Conservation (phyloP, 2,329 filamentous ascomycete species). For the Beauveria sp. region DNA sequence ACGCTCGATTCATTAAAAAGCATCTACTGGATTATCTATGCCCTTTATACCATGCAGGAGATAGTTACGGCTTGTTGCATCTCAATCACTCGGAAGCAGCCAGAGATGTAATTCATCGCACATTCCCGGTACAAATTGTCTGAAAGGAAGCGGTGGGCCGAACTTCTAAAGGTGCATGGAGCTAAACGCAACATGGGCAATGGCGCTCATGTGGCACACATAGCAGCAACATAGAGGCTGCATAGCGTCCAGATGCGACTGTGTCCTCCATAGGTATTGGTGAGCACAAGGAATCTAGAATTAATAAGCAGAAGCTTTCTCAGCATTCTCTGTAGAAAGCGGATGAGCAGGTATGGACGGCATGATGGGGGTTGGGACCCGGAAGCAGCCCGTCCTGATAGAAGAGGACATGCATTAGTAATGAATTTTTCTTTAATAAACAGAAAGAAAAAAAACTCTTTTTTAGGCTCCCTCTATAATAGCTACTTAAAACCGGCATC, state of each 20-base stretch:
- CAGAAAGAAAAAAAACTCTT: too few relatives aligned
- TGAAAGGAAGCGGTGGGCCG: not conserved
- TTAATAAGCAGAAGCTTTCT: conserved; percentile 23
- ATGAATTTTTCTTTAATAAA: too few relatives aligned
- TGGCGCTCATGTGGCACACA: not conserved
- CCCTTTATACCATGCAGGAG: not conserved
- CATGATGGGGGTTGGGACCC: not conserved
- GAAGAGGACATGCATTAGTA: not conserved
- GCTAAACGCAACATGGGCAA: conserved; percentile 8
- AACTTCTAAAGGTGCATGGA: not conserved
- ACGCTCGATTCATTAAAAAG: not conserved
- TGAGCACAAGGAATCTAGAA: conserved; percentile 10
- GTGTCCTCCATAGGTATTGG: not conserved
- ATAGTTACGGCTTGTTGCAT: not conserved
- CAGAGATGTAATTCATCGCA: conserved; percentile 1
- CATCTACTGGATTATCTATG: not conserved
- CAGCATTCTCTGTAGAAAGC: not conserved
- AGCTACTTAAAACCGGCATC: too few relatives aligned
- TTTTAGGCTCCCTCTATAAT: too few relatives aligned
- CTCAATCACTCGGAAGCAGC: not conserved
- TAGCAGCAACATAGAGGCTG: conserved; percentile 10
- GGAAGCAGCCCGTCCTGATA: not conserved
- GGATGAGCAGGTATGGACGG: not conserved
- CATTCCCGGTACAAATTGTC: not conserved
- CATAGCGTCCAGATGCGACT: not conserved